These are phyloP conservation scores for Populus hybrid DNA, from an alignment of 441 rosid species.

Conservation along the genomic window DNA sequence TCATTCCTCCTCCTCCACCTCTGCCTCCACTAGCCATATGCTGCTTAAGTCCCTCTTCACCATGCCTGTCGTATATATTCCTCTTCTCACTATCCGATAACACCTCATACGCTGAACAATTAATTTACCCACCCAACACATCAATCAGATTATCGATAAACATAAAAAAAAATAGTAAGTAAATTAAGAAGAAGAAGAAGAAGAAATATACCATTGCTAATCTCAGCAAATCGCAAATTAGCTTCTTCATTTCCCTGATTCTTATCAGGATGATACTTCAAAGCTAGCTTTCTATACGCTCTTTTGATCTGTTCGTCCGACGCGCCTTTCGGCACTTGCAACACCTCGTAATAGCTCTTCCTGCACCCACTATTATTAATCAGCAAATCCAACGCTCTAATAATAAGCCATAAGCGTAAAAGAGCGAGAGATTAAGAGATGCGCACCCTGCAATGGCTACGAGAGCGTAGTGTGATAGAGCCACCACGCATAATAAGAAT, in stretches of 20 bases:
- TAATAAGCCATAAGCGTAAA: background rate
- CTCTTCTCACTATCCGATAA: slow-evolving; percentile 82
- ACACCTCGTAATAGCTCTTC: slow-evolving; percentile 81
- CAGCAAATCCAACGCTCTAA: slow-evolving; percentile 9
- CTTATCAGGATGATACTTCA: no score
- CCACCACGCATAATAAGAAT: slow-evolving; percentile 48
- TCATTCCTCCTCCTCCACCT: slow-evolving; percentile 72
- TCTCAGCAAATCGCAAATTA: no score
- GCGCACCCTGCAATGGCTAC: slow-evolving; percentile 55
- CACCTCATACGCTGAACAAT: slow-evolving; percentile 81
- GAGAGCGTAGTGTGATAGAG: slow-evolving; percentile 33
- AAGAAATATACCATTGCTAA: no score
- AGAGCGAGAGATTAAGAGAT: background rate
- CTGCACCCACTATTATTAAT: slow-evolving; percentile 35
- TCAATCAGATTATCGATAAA: background rate
- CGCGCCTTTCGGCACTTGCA: slow-evolving; percentile 86
- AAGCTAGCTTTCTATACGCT: background rate
- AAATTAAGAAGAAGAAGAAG: no score
- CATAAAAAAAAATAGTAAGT: background rate
- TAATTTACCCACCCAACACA: slow-evolving; percentile 6
- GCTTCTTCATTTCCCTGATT: no score
- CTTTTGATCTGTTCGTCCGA: slow-evolving; percentile 96
- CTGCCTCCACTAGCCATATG: slow-evolving; percentile 82
- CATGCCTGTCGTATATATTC: slow-evolving; percentile 72
- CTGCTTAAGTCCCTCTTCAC: slow-evolving; percentile 94